A percentile compares a stretch with the other conserved stretches of the same genome.
Evolutionary conservation across 345 rosid species (phyloP).

Genomic region (Lepidium didymum): DNA sequence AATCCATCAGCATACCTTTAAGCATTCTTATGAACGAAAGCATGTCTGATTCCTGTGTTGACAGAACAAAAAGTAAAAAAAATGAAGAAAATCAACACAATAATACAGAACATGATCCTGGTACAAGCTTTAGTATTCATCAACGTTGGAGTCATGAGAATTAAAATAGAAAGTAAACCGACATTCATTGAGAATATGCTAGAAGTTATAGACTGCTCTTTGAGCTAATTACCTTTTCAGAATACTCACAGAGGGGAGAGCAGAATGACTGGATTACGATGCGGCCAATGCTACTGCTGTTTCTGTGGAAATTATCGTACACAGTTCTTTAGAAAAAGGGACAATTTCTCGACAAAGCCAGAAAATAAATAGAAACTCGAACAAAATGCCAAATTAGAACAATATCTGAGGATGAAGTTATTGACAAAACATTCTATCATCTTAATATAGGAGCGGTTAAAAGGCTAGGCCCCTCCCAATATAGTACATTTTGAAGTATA

Average conservation of each 20-base stretch:
- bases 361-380: not conserved
- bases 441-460: not conserved
- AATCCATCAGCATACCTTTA: conserved; percentile 63
- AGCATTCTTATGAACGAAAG: conserved; percentile 74
- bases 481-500: not conserved
- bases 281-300: conserved; percentile 49
- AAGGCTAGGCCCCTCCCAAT: not conserved
- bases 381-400: not conserved
- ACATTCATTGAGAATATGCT: not conserved
- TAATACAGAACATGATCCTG: not conserved
- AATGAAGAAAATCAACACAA: not conserved
- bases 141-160: not conserved
- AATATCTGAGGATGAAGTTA: not conserved
- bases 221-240: conserved; percentile 46
- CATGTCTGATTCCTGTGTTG: conserved; percentile 72
- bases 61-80: not conserved
- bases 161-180: not conserved
- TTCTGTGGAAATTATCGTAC: conserved; percentile 36
- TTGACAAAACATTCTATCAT: not conserved
- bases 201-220: conserved; percentile 5
- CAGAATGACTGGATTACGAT: conserved; percentile 86
- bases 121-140: not conserved
- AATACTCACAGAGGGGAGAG: conserved; percentile 76
- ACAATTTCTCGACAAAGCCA: not conserved
- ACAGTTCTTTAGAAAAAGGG: not conserved